A percentile compares a stretch with the other conserved stretches of the same genome.
Conservation (phyloP, 345 rosid species). For the Gossypium raimondii region DNA sequence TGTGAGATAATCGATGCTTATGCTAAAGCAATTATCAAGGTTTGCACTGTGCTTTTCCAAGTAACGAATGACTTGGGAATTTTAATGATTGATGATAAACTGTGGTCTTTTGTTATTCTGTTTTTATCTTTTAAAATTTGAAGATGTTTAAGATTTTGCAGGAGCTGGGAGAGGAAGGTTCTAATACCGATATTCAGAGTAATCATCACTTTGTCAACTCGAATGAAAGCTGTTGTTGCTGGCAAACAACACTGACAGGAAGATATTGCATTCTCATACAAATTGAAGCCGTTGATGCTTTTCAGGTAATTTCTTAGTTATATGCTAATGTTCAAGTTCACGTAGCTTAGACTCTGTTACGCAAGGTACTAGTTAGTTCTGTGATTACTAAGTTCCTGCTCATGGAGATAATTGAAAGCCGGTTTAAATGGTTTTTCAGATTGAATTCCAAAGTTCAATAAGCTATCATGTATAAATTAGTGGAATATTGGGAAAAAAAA, state of each 20-base stretch:
- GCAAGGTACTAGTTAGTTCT: not conserved
- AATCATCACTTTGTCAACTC: constrained; percentile 62
- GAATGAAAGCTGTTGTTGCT: constrained; percentile 94
- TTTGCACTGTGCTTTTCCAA: constrained; percentile 5
- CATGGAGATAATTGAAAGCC: too few species aligned
- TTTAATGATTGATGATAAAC: not conserved
- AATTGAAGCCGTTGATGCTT: constrained; percentile 84
- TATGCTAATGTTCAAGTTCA: not conserved
- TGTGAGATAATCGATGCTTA: constrained; percentile 96
- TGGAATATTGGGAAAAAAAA: too few species aligned
- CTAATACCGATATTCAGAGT: constrained; percentile 75
- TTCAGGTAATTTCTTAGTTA: constrained; percentile 49
- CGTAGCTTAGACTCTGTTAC: not conserved
- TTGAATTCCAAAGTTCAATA: too few species aligned
- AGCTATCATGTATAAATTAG: not conserved
- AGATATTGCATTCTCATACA: constrained; percentile 65
- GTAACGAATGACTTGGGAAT: not conserved
- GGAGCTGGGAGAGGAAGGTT: constrained; percentile 78
- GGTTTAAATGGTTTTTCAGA: too few species aligned
- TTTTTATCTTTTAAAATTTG: not conserved
- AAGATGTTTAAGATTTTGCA: constrained; percentile 62
- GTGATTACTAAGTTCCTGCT: not conserved
- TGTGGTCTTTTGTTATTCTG: not conserved
- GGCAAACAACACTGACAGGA: constrained; percentile 98
- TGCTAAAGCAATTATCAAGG: constrained; percentile 68